Conservation (phyloP, 2,329 filamentous ascomycete genomes). For the Chaetomium globosum region DNA sequence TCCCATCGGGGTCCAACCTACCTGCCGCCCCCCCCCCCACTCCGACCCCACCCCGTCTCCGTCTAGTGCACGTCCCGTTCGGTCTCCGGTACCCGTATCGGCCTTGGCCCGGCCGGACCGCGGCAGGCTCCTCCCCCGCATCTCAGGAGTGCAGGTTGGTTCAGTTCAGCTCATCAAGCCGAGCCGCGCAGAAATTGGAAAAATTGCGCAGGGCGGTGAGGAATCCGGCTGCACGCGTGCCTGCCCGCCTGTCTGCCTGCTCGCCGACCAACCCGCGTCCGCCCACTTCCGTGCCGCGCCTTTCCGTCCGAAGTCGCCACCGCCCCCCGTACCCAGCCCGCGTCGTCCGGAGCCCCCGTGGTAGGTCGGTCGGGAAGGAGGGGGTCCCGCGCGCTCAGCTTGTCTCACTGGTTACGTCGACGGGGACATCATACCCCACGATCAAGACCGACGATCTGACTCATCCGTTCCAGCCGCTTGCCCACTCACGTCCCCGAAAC, state of each 20-base stretch:
- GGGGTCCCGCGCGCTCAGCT: not conserved
- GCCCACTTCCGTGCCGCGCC: not conserved
- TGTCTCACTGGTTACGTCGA: slow-evolving; percentile 1
- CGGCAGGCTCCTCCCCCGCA: not conserved
- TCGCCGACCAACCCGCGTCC: not conserved
- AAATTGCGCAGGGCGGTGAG: not conserved
- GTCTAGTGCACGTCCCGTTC: slow-evolving; percentile 9
- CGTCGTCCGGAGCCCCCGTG: not conserved
- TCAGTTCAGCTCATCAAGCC: not conserved
- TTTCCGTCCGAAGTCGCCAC: not conserved
- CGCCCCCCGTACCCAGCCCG: not conserved
- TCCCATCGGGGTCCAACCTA: not conserved
- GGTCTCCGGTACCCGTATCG: slow-evolving; percentile 1
- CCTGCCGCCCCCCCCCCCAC: not conserved
- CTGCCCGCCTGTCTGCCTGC: not conserved
- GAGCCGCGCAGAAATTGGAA: not conserved
- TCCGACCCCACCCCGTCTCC: not conserved
- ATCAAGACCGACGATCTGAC: slow-evolving; percentile 3
- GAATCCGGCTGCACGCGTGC: too few species aligned
- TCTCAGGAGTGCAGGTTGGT: not conserved
- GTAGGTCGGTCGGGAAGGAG: not conserved
- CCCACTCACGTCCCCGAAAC: not conserved
- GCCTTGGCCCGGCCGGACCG: slow-evolving; percentile 11
- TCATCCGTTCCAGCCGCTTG: not conserved
- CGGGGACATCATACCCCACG: not conserved